Conservation (phyloP, 345 rosid species). For the Syzygium oleosum region DNA sequence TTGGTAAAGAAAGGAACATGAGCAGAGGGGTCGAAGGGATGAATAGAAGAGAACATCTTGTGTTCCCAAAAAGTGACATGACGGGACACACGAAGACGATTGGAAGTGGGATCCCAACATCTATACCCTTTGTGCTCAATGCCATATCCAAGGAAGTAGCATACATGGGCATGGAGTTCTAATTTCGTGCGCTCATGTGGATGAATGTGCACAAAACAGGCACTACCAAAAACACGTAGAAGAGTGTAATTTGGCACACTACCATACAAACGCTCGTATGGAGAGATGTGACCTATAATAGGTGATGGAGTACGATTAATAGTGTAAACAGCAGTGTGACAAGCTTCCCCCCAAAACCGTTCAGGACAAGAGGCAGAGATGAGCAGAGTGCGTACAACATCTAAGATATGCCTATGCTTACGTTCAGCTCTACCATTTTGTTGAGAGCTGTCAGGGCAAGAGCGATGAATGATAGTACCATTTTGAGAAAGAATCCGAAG, state of each 20-base stretch:
- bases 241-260: neutral
- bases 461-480: neutral
- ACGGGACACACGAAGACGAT: fast-evolving
- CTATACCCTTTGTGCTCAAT: neutral
- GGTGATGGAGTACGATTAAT: neutral
- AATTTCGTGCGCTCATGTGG: neutral
- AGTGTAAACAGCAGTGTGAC: neutral
- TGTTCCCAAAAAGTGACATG: neutral
- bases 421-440: neutral
- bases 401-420: neutral
- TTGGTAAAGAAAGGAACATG: neutral
- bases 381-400: neutral
- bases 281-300: no score
- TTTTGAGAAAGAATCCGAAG: neutral
- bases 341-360: neutral
- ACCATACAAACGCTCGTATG: neutral
- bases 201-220: neutral
- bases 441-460: neutral
- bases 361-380: neutral
- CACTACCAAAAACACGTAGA: fast-evolving
- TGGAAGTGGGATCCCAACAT: neutral
- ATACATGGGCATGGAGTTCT: neutral
- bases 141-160: neutral
- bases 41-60: neutral
- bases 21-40: neutral